These are phyloP conservation scores for Jamesozyma lodderae DNA, from an alignment of 805 yeast species.

Conservation along the genomic window DNA sequence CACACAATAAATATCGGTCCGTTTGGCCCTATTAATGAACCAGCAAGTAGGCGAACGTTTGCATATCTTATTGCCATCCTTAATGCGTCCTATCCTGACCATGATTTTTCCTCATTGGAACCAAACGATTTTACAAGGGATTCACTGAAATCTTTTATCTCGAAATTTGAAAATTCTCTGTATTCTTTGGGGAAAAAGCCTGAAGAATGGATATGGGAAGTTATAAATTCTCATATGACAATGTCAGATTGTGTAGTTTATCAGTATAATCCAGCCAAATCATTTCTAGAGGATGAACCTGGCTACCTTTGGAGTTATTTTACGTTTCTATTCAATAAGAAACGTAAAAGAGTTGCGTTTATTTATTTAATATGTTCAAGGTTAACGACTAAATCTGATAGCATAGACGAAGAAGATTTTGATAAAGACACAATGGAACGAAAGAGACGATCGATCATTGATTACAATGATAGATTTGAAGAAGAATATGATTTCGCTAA, in stretches of 20 bases:
- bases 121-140: constrained; percentile 66
- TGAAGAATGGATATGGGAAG: constrained; percentile 79
- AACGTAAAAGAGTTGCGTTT: constrained; percentile 84
- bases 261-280: constrained; percentile 41
- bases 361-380: constrained; percentile 56
- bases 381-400: constrained; percentile 32
- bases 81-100: constrained; percentile 91
- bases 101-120: constrained; percentile 80
- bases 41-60: constrained; percentile 81
- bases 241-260: constrained; percentile 47
- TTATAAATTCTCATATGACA: constrained; percentile 73
- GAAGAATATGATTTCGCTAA: constrained; percentile 41
- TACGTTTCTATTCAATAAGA: constrained; percentile 89
- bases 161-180: constrained; percentile 69
- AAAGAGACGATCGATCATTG: constrained; percentile 30
- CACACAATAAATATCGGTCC: constrained; percentile 43
- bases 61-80: constrained; percentile 84
- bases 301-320: constrained; percentile 45
- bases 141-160: constrained; percentile 40
- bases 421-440: constrained; percentile 10
- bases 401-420: constrained; percentile 32
- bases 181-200: constrained; percentile 51
- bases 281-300: constrained; percentile 32
- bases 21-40: constrained; percentile 83
- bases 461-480: constrained; percentile 33